Evolutionary conservation across 1,284 basidiomycete genomes (phyloP), one percentile per base, ranked within the genome.

Genomic region (Peniophora sp.): DNA sequence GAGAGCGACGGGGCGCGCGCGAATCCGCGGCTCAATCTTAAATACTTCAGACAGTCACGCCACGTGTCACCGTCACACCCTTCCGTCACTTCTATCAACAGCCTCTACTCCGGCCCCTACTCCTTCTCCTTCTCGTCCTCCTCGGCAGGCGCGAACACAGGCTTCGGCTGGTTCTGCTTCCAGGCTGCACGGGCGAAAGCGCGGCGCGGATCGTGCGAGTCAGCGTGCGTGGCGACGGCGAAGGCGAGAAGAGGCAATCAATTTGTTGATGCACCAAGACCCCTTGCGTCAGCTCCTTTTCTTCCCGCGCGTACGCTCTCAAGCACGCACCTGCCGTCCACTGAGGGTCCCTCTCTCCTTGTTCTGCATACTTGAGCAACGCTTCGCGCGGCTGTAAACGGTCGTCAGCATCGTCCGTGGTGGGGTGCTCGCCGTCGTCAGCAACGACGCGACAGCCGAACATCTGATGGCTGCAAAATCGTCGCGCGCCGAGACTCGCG

Each of bases 361-460:
- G 66, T 20, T 85, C 72, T 18, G 95, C 96, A 62, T 96, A 98
- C 69, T 87, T 93, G 75, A 99, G 85, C 55, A 99, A 71, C 3
- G 96, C 96, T 70, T 97, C 94, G 56, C 96, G 85, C 27, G 96
- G 96, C 89, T 98, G 72, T 45, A 62, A 55, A 50, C 56, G 32
- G 47, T 52, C 54, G 58, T 59, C 58, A 61, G 62, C 64, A 47
- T 32, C 27, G 27, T 32, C 6, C 12, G 27, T 12, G 27, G 27
- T 6, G 27, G 27, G 5, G 27, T 32, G 27, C 27, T 32, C 27
- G 27, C 27, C 27, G 27, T 32, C 27, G 27, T 32, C 27, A 32
- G 27, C 5, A 32, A 32, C 27, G 27, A 32, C 27, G 27, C 27
- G 27, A 32, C 27, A 32, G 27, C 27, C 27, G 27, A 32, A 32